phyloP scores from a whole-genome alignment of 2,329 filamentous ascomycete genomes.

The Stagonosporopsis vannaccii region DNA sequence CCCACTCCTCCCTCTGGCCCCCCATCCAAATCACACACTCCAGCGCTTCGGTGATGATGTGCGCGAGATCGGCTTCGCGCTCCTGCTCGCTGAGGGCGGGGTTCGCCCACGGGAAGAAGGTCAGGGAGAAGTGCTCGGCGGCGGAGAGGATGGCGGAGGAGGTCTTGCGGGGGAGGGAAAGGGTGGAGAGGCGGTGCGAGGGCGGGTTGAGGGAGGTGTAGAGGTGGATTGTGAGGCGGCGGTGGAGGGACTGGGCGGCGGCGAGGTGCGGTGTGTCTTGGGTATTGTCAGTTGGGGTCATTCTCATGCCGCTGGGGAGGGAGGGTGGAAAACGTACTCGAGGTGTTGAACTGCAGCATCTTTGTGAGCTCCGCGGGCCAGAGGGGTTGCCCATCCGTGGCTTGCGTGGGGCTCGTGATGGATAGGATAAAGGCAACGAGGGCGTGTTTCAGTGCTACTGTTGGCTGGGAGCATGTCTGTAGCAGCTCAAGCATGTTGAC shows the following conservation, averaged over 20 bases:
- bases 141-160: conserved; percentile 39
- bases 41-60: conserved; percentile 35
- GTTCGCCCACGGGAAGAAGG: conserved; percentile 47
- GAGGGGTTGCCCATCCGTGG: conserved; percentile 23
- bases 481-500: conserved; percentile 37
- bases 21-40: conserved; percentile 41
- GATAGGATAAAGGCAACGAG: conserved; percentile 36
- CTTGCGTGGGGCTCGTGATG: conserved; percentile 28
- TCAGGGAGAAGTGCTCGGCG: conserved; percentile 45
- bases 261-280: conserved; percentile 15
- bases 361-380: conserved; percentile 37
- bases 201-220: conserved; percentile 18
- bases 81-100: conserved; percentile 36
- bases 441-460: conserved; percentile 41
- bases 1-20: conserved; percentile 35
- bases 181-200: conserved; percentile 4
- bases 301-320: too few species aligned
- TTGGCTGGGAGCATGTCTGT: conserved; percentile 34
- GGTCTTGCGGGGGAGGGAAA: conserved; percentile 7
- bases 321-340: not conserved
- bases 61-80: conserved; percentile 38
- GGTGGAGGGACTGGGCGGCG: conserved; percentile 36
- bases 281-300: not conserved
- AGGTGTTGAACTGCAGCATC: not conserved
- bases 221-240: conserved; percentile 37